These are phyloP conservation scores for Alternaria postmessia DNA, from an alignment of 2,329 filamentous ascomycete species.

Conservation along the genomic window DNA sequence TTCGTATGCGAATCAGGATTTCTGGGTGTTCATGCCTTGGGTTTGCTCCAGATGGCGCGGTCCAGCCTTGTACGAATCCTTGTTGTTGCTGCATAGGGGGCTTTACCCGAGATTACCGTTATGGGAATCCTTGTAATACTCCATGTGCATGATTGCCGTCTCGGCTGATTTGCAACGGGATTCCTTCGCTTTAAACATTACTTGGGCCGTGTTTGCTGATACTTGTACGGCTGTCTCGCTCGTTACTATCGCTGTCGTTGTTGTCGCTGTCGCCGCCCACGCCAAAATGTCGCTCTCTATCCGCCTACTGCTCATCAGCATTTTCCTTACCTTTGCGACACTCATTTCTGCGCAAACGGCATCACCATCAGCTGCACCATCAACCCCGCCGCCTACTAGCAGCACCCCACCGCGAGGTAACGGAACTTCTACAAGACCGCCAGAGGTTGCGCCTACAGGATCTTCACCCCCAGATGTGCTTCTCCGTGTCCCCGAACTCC, in stretches of 20 bases:
- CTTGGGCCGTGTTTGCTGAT: conserved; percentile 22
- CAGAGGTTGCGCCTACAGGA: conserved; percentile 31
- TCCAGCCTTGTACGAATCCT: conserved; percentile 34
- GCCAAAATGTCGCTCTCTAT: conserved; percentile 44
- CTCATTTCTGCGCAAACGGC: conserved; percentile 40
- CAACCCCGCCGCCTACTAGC: conserved; percentile 41
- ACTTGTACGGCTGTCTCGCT: conserved; percentile 23
- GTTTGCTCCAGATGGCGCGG: conserved; percentile 18
- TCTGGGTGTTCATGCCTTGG: conserved; percentile 26
- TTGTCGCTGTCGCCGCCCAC: conserved; percentile 19
- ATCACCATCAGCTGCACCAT: conserved; percentile 16
- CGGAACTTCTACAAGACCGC: conserved; percentile 31
- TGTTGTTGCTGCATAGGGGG: conserved; percentile 31
- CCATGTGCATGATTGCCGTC: conserved; percentile 26
- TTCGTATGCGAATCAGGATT: conserved; percentile 31
- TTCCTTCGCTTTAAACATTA: conserved; percentile 24
- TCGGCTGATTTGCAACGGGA: conserved; percentile 23
- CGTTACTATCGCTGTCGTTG: conserved; percentile 22
- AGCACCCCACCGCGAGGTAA: conserved; percentile 28
- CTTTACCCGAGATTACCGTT: conserved; percentile 47
- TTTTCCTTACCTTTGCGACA: conserved; percentile 36
- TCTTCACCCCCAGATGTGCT: conserved; percentile 63
- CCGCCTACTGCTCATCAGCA: conserved; percentile 44
- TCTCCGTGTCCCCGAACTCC: conserved; percentile 65
- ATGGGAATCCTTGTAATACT: conserved; percentile 32